Evolutionary conservation across 345 rosid species (phyloP).

Genomic region (Raphanus sativus): DNA sequence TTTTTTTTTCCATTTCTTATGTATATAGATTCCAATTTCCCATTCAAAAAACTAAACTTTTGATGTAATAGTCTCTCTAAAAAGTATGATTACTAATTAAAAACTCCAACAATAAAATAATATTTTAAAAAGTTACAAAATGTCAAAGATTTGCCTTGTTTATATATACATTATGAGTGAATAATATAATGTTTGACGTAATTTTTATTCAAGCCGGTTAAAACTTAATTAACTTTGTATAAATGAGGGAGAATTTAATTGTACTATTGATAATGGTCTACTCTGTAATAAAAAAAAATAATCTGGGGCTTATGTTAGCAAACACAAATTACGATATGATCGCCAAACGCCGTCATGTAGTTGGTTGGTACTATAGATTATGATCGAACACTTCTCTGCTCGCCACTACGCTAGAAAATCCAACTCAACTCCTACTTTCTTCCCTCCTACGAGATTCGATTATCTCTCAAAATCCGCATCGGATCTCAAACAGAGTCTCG

Average conservation of each 20-base stretch:
- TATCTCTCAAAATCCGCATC: slow-evolving; percentile 64
- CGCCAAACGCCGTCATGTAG: neutral
- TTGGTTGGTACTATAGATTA: too few relatives aligned
- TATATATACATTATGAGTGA: too few relatives aligned
- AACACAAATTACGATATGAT: too few relatives aligned
- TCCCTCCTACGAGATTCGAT: slow-evolving; percentile 76
- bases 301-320: too few relatives aligned
- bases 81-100: neutral
- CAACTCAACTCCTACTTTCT: slow-evolving; percentile 57
- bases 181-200: too few relatives aligned
- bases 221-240: too few relatives aligned
- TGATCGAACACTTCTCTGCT: slow-evolving; percentile 49
- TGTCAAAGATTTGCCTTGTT: too few relatives aligned
- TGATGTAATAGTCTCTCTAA: neutral
- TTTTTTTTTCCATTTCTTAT: too few relatives aligned
- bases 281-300: too few relatives aligned
- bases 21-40: too few relatives aligned
- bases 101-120: neutral
- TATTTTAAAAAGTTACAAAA: neutral
- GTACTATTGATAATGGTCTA: neutral
- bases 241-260: neutral
- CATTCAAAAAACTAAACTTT: neutral
- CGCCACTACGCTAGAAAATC: slow-evolving; percentile 65
- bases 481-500: slow-evolving; percentile 64
- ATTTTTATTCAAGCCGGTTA: too few relatives aligned